Conservation (phyloP, 495 filamentous ascomycete species). For the Hyaloscypha finlandica region DNA sequence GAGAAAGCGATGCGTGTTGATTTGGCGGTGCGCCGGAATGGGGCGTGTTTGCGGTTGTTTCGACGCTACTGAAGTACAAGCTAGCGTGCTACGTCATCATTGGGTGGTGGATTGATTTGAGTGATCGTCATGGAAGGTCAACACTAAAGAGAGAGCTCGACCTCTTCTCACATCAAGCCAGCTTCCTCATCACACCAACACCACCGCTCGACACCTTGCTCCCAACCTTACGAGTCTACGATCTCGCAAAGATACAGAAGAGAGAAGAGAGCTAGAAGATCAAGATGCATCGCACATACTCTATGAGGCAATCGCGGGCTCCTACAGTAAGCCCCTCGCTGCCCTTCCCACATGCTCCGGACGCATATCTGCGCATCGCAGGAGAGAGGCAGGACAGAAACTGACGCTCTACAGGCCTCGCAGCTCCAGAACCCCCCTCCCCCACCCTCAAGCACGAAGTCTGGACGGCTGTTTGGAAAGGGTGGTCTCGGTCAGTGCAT, state of each 20-base stretch:
- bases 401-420: conserved; percentile 50
- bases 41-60: neutral
- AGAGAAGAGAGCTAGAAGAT: neutral
- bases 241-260: neutral
- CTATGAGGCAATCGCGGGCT: conserved; percentile 93
- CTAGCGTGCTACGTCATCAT: neutral
- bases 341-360: neutral
- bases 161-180: neutral
- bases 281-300: conserved; percentile 96
- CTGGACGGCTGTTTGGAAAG: conserved; percentile 82
- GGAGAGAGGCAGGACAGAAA: neutral
- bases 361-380: neutral
- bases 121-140: conserved; percentile 16
- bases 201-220: neutral
- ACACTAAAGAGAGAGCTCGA: conserved; percentile 5
- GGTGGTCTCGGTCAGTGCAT: conserved; percentile 69
- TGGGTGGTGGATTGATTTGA: neutral
- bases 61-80: neutral
- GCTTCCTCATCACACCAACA: neutral
- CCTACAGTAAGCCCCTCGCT: conserved; percentile 57
- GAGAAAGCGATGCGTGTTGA: neutral
- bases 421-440: conserved; percentile 92
- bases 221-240: neutral
- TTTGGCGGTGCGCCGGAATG: too few relatives aligned
- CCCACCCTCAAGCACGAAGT: conserved; percentile 87